phyloP scores from a whole-genome alignment of 129 eudicot species.

The Solidago caesia region DNA sequence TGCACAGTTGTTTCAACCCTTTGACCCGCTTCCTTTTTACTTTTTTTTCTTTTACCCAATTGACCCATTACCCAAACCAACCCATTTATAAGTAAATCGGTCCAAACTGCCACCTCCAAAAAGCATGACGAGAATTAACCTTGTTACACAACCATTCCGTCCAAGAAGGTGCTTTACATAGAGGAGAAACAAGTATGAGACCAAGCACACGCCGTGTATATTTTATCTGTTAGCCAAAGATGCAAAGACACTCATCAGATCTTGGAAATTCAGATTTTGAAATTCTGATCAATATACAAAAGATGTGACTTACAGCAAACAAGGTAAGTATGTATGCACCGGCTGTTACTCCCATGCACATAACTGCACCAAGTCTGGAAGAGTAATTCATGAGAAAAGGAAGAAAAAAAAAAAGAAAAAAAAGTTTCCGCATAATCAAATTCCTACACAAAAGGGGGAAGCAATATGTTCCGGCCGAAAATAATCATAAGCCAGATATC shows the following conservation, averaged over 20 bases:
- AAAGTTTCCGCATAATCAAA: slow-evolving; percentile 3
- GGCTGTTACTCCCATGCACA: slow-evolving; percentile 97
- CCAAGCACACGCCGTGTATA: slow-evolving; percentile 70
- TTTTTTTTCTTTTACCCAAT: too few relatives aligned
- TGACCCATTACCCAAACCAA: neutral
- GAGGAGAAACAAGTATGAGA: slow-evolving; percentile 86
- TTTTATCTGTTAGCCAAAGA: slow-evolving; percentile 52
- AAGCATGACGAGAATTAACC: slow-evolving; percentile 42
- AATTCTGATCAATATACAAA: neutral
- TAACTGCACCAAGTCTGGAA: slow-evolving; percentile 76
- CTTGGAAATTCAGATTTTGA: neutral
- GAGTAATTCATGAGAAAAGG: slow-evolving; percentile 23
- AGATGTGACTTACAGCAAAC: slow-evolving; percentile 68
- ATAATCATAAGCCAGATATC: too few relatives aligned
- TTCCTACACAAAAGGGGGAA: neutral
- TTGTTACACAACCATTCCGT: slow-evolving; percentile 92
- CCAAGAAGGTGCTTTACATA: slow-evolving; percentile 92
- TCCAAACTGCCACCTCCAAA: slow-evolving; percentile 3
- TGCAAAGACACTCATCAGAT: slow-evolving; percentile 15
- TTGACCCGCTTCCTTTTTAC: neutral
- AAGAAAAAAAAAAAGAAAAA: neutral
- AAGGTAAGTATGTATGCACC: slow-evolving; percentile 91
- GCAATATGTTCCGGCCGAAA: neutral
- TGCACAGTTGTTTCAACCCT: neutral
- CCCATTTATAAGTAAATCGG: neutral